phyloP scores from a whole-genome alignment of 139 green algal genomes.

The Klebsormidium nitens region DNA sequence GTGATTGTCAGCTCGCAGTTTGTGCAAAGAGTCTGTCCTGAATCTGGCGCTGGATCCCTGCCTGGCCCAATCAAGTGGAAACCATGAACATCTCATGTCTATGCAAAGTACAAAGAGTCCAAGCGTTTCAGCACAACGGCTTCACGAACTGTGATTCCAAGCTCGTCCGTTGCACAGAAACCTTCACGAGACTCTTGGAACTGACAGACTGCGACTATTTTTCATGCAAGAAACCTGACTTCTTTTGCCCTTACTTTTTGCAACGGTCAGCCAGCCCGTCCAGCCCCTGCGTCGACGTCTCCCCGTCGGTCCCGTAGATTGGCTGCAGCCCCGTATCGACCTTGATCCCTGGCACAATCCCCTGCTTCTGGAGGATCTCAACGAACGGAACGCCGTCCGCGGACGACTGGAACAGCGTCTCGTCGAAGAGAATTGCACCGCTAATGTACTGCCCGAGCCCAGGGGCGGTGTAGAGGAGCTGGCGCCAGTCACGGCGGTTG shows the following conservation, averaged over 20 bases:
- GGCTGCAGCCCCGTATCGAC: constrained; percentile 70
- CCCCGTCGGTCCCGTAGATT: constrained; percentile 57
- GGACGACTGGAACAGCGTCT: constrained; percentile 84
- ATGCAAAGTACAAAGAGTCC: too few species aligned
- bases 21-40: too few species aligned
- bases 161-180: too few species aligned
- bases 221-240: background rate
- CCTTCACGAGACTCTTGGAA: too few species aligned
- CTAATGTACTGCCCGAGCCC: constrained; percentile 45
- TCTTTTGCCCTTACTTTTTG: constrained; percentile 14
- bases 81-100: too few species aligned
- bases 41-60: too few species aligned
- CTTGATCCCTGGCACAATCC: constrained; percentile 52
- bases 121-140: too few species aligned
- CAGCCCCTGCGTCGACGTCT: constrained; percentile 82
- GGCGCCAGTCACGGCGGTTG: constrained; percentile 40
- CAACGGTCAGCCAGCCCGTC: constrained; percentile 64
- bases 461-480: constrained; percentile 32
- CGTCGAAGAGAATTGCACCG: constrained; percentile 77
- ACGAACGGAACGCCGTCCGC: constrained; percentile 62
- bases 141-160: too few species aligned
- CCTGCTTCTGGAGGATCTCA: constrained; percentile 51
- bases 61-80: too few species aligned
- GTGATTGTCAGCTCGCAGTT: too few species aligned
- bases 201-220: too few species aligned